Evolutionary conservation across 1,139 yeast genomes (phyloP), one percentile per base, ranked within the genome.

Genomic region (Meyerozyma smithsonii): DNA sequence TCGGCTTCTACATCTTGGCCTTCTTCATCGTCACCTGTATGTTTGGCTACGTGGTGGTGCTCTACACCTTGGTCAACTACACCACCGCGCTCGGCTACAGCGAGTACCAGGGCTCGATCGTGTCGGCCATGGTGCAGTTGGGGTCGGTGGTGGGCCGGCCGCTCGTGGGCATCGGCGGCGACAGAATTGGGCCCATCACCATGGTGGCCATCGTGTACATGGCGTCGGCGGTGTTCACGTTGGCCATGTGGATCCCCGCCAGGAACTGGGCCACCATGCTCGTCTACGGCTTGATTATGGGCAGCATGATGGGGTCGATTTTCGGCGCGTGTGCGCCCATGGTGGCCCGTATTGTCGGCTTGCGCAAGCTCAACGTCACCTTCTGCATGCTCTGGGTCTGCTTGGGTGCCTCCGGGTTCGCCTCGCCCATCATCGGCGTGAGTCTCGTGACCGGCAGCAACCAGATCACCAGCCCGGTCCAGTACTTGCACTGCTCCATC

Each of bases 171-270:
- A 54, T 62, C 28, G 6, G 67, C 3, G 72, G 77, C 4, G 81
- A 74, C 51, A 55, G 50, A 17, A 45, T 58, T 32, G 84, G 84
- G 0, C 60, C 77, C 5, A 46, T 70, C 20, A 74, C 77, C 35
- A 57, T 70, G 11, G 46, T 71, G 5, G 47, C 64, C 3, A 65
- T 69, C 1, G 59, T 57, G 18, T 64, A 60, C 44, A 28, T 50
- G 36, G 39, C 62, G 20, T 60, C 66, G 40, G 77, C 77, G 36
- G 58, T 64, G 32, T 60, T 57, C 41, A 69, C 63, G 25, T 58
- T 62, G 30, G 81, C 79, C 2, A 74, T 80, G 76, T 81, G 86
- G 86, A 68, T 79, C 30, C 82, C 83, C 3, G 72, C 79, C 11
- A 57, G 74, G 37, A 76, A 74, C 48, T 72, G 60, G 46, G 79